Evolutionary conservation across 306 rosid genomes (phyloP).

Genomic region (Lathyrus sativus): DNA sequence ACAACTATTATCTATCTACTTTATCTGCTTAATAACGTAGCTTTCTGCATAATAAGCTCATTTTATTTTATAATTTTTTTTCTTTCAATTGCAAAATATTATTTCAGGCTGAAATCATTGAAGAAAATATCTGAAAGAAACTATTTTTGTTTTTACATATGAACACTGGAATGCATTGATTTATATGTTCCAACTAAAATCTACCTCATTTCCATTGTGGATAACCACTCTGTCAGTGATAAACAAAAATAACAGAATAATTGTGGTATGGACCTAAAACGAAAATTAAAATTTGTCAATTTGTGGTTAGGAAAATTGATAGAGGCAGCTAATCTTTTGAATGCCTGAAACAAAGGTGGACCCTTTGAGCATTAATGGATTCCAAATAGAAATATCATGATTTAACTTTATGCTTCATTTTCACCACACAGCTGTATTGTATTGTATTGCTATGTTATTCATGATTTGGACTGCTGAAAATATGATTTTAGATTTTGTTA

Average conservation of each 20-base stretch:
- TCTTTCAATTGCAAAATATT: not conserved
- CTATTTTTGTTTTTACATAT: not conserved
- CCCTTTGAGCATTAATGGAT: slow-evolving; percentile 33
- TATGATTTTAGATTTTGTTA: slow-evolving; percentile 2
- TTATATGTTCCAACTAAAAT: not conserved
- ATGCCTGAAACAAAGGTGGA: slow-evolving; percentile 28
- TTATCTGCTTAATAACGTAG: not conserved
- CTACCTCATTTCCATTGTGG: not conserved
- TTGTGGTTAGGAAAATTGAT: slow-evolving; percentile 5
- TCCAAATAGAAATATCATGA: slow-evolving; percentile 18
- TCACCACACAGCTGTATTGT: slow-evolving; percentile 25
- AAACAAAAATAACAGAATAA: slow-evolving; percentile 1
- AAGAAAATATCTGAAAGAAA: not conserved
- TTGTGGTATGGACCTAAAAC: not conserved
- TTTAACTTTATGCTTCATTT: not conserved
- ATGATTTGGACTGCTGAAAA: slow-evolving; percentile 7
- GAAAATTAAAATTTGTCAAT: not conserved
- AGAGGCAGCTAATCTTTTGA: not conserved
- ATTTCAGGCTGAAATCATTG: not conserved
- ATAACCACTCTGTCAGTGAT: not conserved
- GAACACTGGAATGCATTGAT: not conserved
- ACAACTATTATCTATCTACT: not conserved
- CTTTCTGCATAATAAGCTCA: not conserved
- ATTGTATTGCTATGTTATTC: not conserved
- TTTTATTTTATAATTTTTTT: not conserved